Evolutionary conservation across 768 basidiomycete species (phyloP), one percentile per base, ranked within the genome.

Genomic region (Serendipita vermifera): DNA sequence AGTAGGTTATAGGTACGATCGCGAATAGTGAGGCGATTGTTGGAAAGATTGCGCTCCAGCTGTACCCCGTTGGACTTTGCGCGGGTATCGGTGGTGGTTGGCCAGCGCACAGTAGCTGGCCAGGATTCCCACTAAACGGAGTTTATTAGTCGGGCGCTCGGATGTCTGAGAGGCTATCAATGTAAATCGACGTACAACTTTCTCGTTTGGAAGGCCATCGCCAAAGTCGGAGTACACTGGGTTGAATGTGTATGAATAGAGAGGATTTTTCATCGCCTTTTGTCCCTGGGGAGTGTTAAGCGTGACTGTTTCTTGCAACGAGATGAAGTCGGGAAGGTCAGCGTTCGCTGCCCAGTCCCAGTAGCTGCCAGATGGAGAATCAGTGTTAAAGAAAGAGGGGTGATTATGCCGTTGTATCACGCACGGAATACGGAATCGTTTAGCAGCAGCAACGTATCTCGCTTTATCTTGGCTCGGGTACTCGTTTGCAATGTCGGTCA

Each of bases 291-390:
- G 71, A 53, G 70, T 61, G 9, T 70, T 64, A 2, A 62, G 62
- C 33, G 63, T 66, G 57, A 75, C 72, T 1, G 62, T 61, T 24
- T 65, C 57, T 46, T 62, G 60, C 31, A 65, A 56, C 6, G 66
- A 63, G 53, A 73, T 72, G 38, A 76, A 68, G 57, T 73, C 69
- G 5, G 75, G 74, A 26, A 72, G 72, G 13, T 71, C 64, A 1
- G 66, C 35, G 14, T 71, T 68, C 2, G 33, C 48, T 3, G 76
- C 75, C 77, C 77, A 78, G 62, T 78, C 77, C 77, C 76, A 78
- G 66, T 72, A 78, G 5, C 46, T 51, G 31, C 7, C 20, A 7
- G 36, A 38, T 11, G 36, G 36, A 38, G 11, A 38, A 38, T 11
- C n/a, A n/a, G n/a, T n/a, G n/a, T n/a, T n/a, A n/a, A n/a, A 51